Evolutionary conservation across 2,329 filamentous ascomycete species (phyloP).

Genomic region (Tolypocladium endophyticum): DNA sequence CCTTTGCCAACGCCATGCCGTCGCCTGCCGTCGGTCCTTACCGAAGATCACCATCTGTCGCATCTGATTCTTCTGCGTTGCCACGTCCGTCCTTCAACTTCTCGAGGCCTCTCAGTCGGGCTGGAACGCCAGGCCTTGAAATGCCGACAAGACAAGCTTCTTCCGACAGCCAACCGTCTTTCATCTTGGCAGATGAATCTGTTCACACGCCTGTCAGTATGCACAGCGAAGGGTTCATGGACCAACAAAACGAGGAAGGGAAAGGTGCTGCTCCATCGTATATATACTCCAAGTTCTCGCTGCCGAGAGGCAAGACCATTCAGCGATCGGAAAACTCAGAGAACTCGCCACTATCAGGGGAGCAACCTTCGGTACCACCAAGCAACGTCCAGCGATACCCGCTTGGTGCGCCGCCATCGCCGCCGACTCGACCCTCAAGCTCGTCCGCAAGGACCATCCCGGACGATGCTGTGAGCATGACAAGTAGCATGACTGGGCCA

Average conservation of each 20-base stretch:
- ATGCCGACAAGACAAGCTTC: constrained; percentile 51
- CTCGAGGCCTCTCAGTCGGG: constrained; percentile 75
- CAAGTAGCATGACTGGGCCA: constrained; percentile 27
- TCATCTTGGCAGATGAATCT: constrained; percentile 52
- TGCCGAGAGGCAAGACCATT: constrained; percentile 73
- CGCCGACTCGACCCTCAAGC: constrained; percentile 49
- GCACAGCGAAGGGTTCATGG: constrained; percentile 57
- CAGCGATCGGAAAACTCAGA: constrained; percentile 58
- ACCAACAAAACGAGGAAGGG: constrained; percentile 34
- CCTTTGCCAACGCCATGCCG: constrained; percentile 29
- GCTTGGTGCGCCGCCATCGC: constrained; percentile 45
- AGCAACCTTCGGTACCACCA: constrained; percentile 36
- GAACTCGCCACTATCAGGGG: constrained; percentile 43
- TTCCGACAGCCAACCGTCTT: constrained; percentile 56
- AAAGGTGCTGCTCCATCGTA: constrained; percentile 57
- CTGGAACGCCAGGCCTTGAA: constrained; percentile 50
- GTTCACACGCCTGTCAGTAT: constrained; percentile 63
- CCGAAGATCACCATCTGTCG: constrained; percentile 71
- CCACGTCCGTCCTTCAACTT: constrained; percentile 83
- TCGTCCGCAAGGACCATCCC: constrained; percentile 31
- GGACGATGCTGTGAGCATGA: constrained; percentile 23
- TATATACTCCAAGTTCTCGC: constrained; percentile 72
- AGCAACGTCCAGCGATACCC: constrained; percentile 32
- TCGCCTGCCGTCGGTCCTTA: constrained; percentile 53
- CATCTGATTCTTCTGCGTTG: constrained; percentile 67